phyloP scores from a whole-genome alignment of 2,329 filamentous ascomycete genomes.

The Calonectria pseudoturangicola region DNA sequence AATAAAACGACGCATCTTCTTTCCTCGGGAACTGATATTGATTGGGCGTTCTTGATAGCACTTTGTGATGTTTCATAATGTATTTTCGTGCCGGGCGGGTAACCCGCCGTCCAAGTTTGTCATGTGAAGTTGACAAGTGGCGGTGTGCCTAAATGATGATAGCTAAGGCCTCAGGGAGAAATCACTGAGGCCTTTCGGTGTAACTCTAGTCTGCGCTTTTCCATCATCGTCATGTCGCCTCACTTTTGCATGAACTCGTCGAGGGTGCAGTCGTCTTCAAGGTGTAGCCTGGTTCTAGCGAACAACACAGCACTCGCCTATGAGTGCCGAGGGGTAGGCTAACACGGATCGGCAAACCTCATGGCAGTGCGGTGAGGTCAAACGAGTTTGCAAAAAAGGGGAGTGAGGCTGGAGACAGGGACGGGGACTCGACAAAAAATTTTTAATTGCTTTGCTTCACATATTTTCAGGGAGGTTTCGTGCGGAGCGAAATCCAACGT shows the following conservation, averaged over 20 bases:
- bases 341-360: slow-evolving; percentile 13
- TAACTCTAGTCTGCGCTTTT: background rate
- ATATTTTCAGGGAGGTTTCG: slow-evolving; percentile 5
- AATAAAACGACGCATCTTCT: slow-evolving; percentile 53
- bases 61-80: slow-evolving; percentile 9
- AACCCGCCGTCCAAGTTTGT: background rate
- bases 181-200: slow-evolving; percentile 6
- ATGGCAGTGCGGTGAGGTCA: slow-evolving; percentile 4
- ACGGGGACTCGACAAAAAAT: slow-evolving; percentile 11
- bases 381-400: background rate
- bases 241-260: background rate
- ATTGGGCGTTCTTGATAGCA: background rate
- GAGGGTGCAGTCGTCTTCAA: slow-evolving; percentile 21
- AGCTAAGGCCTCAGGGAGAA: slow-evolving; percentile 18
- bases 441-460: background rate
- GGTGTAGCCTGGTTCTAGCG: slow-evolving; percentile 25
- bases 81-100: background rate
- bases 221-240: slow-evolving; percentile 16
- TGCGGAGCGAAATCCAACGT: background rate
- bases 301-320: slow-evolving; percentile 11
- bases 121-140: slow-evolving; percentile 9
- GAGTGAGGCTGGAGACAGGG: slow-evolving; percentile 27
- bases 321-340: slow-evolving; percentile 5
- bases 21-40: slow-evolving; percentile 43
- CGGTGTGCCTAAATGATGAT: slow-evolving; percentile 5